A percentile compares a stretch with the other conserved stretches of the same genome.
Conservation (phyloP, 164 flowering plant genomes). For the Amborella trichopoda region DNA sequence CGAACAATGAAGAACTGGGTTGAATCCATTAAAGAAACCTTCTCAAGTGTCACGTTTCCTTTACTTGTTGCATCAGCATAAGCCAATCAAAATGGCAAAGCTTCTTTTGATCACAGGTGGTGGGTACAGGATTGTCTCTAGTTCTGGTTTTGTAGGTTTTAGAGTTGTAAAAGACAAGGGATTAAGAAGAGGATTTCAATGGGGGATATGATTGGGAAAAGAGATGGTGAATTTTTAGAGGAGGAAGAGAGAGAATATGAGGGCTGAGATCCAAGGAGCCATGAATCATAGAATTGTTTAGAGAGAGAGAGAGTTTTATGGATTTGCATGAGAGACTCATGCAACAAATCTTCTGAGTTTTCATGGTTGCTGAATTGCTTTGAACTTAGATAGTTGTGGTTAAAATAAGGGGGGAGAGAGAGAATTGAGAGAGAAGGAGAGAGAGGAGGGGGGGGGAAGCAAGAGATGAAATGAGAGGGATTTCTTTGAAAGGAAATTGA, state of each 20-base stretch:
- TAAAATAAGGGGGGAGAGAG: too few species aligned
- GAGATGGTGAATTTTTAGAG: background rate
- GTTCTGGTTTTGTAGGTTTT: constrained; percentile 43
- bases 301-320: too few species aligned
- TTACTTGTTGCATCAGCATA: constrained; percentile 60
- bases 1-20: constrained; percentile 21
- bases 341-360: too few species aligned
- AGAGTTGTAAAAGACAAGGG: constrained; percentile 42
- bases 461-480: background rate
- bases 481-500: background rate
- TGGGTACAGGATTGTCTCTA: constrained; percentile 44
- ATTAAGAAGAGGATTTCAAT: constrained; percentile 34
- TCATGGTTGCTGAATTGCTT: too few species aligned
- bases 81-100: constrained; percentile 57
- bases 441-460: too few species aligned
- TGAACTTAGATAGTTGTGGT: too few species aligned
- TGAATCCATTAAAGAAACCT: constrained; percentile 25
- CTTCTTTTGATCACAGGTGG: constrained; percentile 46
- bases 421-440: too few species aligned
- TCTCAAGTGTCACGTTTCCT: constrained; percentile 67
- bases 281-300: too few species aligned
- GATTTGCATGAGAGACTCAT: too few species aligned
- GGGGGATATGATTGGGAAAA: constrained; percentile 27
- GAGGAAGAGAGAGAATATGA: constrained; percentile 4
- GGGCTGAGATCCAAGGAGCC: too few species aligned